A percentile compares a stretch with the other conserved stretches of the same genome.
Evolutionary conservation across 1,284 basidiomycete species (phyloP).

Genomic region (Coriolopsis trogii): DNA sequence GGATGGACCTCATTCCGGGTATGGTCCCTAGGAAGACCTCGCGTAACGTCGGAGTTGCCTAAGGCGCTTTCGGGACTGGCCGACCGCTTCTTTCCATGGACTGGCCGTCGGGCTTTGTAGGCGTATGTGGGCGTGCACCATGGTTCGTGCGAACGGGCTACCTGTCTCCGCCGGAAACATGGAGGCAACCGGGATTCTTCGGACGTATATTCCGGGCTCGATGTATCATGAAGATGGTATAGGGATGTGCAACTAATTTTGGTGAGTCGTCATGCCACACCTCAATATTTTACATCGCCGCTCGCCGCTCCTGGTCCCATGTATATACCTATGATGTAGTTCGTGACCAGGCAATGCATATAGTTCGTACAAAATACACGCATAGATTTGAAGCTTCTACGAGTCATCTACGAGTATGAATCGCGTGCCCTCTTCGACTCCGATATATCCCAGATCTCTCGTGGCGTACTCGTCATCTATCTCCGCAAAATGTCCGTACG

Average conservation of each 20-base stretch:
- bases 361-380: too few species aligned
- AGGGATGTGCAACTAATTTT: background rate
- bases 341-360: background rate
- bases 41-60: conserved; percentile 14
- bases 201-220: background rate
- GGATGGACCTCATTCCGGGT: background rate
- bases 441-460: conserved; percentile 69
- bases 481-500: conserved; percentile 46
- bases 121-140: conserved; percentile 18
- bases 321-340: background rate
- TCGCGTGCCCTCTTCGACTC: conserved; percentile 55
- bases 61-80: conserved; percentile 16
- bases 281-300: too few species aligned
- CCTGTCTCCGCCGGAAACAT: background rate
- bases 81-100: conserved; percentile 2
- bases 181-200: background rate
- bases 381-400: background rate
- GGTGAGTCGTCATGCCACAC: too few species aligned
- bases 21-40: conserved; percentile 3
- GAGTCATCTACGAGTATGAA: conserved; percentile 10
- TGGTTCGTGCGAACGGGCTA: conserved; percentile 14
- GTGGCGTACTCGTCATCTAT: conserved; percentile 48
- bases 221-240: background rate
- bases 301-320: too few species aligned
- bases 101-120: conserved; percentile 16